Conservation (phyloP, 1,284 basidiomycete species). For the Ustilago crameri region DNA sequence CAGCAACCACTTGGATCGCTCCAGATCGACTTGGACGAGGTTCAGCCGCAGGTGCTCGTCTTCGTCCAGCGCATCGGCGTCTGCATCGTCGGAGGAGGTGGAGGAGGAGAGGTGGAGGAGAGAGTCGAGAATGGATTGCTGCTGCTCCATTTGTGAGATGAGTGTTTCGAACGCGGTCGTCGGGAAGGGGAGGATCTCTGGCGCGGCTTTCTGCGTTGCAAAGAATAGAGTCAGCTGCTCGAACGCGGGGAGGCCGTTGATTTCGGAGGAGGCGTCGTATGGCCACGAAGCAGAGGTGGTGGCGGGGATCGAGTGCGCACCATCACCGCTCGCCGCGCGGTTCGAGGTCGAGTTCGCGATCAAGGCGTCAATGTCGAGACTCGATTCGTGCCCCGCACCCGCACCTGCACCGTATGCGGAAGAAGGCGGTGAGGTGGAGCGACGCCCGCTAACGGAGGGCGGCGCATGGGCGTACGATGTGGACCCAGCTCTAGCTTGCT, state of each 20-base stretch:
- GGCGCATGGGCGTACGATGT: constrained; percentile 10
- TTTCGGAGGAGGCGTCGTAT: constrained; percentile 7
- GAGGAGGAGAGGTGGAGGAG: constrained; percentile 18
- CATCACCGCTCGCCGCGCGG: too few species aligned
- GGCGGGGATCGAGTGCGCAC: background rate
- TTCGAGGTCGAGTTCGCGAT: constrained; percentile 1
- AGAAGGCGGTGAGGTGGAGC: constrained; percentile 6
- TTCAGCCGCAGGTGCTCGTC: constrained; percentile 64
- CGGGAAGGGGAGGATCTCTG: constrained; percentile 44
- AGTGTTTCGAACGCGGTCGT: constrained; percentile 21
- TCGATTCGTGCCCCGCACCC: constrained; percentile 10
- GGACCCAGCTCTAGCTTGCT: constrained; percentile 2
- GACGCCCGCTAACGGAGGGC: background rate
- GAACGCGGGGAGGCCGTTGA: constrained; percentile 13
- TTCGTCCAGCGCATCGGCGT: constrained; percentile 28
- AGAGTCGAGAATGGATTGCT: constrained; percentile 57
- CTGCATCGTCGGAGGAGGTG: background rate
- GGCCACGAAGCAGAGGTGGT: constrained; percentile 16
- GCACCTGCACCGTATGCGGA: too few species aligned
- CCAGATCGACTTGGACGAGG: constrained; percentile 65
- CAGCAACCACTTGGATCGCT: constrained; percentile 62
- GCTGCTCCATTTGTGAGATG: constrained; percentile 52
- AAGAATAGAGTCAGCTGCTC: constrained; percentile 36
- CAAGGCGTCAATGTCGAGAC: constrained; percentile 35
- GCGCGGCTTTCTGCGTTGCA: constrained; percentile 28